Evolutionary conservation across 306 rosid species (phyloP).

Genomic region (Luffa acutangula): DNA sequence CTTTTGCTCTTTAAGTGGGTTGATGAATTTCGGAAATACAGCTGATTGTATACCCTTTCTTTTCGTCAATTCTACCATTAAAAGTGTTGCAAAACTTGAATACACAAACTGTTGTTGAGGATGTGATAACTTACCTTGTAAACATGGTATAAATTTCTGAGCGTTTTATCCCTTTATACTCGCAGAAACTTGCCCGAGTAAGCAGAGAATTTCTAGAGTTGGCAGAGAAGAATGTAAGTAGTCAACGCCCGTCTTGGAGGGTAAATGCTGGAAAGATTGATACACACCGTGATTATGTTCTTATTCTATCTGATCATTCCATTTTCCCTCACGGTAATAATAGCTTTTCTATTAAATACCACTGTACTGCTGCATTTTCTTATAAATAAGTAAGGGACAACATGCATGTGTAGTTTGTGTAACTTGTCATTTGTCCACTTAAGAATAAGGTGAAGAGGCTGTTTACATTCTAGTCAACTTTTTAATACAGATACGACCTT

Average conservation of each 20-base stretch:
- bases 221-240: constrained; percentile 33
- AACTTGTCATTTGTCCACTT: neutral
- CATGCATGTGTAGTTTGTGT: neutral
- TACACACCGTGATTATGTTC: constrained; percentile 42
- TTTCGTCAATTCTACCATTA: neutral
- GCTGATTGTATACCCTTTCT: neutral
- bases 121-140: neutral
- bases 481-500: neutral
- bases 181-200: constrained; percentile 46
- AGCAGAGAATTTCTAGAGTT: constrained; percentile 53
- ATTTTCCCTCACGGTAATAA: constrained; percentile 51
- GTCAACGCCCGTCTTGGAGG: constrained; percentile 76
- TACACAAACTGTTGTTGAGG: neutral
- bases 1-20: neutral
- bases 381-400: neutral
- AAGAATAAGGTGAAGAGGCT: neutral
- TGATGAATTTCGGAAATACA: neutral
- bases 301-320: constrained; percentile 79
- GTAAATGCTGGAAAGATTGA: constrained; percentile 65
- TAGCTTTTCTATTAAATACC: neutral
- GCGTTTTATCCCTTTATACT: neutral
- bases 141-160: neutral
- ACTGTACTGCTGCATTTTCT: neutral
- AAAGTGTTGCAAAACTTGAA: neutral
- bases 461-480: neutral